phyloP scores from a whole-genome alignment of 495 filamentous ascomycete genomes.

The Astrothelium subdiscretum region DNA sequence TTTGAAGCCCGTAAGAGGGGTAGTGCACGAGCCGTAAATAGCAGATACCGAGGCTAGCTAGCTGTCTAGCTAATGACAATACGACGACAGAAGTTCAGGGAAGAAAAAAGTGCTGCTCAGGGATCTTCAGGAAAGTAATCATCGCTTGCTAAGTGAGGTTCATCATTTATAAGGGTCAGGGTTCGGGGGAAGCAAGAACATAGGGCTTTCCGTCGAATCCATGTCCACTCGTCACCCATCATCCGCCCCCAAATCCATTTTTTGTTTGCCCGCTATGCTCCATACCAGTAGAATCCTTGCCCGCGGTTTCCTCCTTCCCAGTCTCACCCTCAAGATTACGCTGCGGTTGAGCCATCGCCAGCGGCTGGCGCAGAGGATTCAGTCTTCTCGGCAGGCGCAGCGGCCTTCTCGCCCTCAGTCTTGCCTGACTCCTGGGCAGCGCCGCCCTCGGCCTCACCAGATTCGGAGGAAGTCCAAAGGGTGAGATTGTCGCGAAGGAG shows the following conservation, averaged over 20 bases:
- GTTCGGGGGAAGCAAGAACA: neutral
- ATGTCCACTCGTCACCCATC: neutral
- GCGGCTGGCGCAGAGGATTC: constrained; percentile 7
- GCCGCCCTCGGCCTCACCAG: constrained; percentile 63
- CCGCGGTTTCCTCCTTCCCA: neutral
- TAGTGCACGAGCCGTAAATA: neutral
- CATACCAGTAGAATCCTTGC: neutral
- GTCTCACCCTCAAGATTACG: neutral
- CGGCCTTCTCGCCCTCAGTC: constrained; percentile 32
- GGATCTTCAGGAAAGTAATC: neutral
- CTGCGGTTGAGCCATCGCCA: neutral
- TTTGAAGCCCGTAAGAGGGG: neutral
- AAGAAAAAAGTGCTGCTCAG: neutral
- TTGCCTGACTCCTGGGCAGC: constrained; percentile 46
- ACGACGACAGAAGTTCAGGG: neutral
- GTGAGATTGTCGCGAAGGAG: constrained; percentile 98
- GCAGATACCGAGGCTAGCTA: neutral
- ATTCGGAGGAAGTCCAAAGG: constrained; percentile 97
- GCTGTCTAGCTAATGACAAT: neutral
- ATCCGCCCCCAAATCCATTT: neutral
- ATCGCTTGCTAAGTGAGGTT: neutral
- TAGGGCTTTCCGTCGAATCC: neutral
- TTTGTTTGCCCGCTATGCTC: neutral
- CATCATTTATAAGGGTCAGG: neutral
- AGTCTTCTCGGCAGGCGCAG: constrained; percentile 22